phyloP scores from a whole-genome alignment of 1,139 yeast genomes.

The Nadsonia starkeyi-henricii region DNA sequence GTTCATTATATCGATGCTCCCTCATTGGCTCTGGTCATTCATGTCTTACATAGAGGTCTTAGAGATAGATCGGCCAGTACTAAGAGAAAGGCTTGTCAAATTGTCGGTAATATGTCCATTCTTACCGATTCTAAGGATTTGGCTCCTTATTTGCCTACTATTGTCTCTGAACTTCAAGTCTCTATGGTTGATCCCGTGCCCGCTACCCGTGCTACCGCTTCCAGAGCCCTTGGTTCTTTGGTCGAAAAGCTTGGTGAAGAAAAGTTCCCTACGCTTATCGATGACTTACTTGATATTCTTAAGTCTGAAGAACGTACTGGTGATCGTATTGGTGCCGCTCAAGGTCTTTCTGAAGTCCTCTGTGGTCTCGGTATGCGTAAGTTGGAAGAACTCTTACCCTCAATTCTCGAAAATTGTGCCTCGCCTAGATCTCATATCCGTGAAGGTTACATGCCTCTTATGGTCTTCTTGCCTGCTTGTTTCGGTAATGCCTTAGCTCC shows the following conservation, averaged over 20 bases:
- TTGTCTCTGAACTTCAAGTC: constrained; percentile 70
- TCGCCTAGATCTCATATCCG: constrained; percentile 58
- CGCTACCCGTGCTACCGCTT: constrained; percentile 91
- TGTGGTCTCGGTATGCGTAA: constrained; percentile 81
- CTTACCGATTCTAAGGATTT: constrained; percentile 81
- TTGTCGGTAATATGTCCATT: constrained; percentile 97
- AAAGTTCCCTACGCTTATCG: constrained; percentile 82
- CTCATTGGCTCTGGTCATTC: constrained; percentile 85
- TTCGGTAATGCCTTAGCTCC: constrained; percentile 90
- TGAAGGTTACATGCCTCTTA: constrained; percentile 85
- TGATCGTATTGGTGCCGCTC: constrained; percentile 94
- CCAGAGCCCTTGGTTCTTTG: constrained; percentile 90
- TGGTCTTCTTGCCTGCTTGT: constrained; percentile 84
- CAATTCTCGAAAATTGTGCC: constrained; percentile 59
- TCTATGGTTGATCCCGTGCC: constrained; percentile 99
- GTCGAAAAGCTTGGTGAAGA: constrained; percentile 96
- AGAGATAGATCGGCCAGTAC: constrained; percentile 83
- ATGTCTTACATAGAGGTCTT: constrained; percentile 92
- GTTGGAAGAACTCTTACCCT: constrained; percentile 78
- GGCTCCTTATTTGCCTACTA: constrained; percentile 62
- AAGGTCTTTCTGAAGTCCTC: constrained; percentile 86
- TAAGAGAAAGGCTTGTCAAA: constrained; percentile 90
- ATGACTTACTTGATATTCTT: constrained; percentile 62
- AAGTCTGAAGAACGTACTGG: constrained; percentile 75
- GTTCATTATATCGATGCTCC: constrained; percentile 98